Percentiles rank a stretch among this genome's conserved stretches.
Conservation (phyloP, 2,329 filamentous ascomycete genomes). For the Dactylellina haptotyla region DNA sequence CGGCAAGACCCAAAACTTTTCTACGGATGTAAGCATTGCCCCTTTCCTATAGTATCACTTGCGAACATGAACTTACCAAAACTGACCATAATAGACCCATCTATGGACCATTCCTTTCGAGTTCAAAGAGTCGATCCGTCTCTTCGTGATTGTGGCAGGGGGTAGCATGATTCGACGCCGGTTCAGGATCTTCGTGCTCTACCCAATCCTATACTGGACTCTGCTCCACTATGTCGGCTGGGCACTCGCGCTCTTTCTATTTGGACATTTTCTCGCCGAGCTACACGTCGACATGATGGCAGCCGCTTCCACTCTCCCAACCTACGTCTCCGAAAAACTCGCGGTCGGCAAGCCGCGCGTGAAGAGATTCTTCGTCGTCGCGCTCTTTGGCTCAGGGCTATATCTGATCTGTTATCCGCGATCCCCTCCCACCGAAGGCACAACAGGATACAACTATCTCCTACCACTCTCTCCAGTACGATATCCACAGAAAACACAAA, state of each 20-base stretch:
- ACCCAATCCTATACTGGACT: not conserved
- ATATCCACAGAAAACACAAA: constrained; percentile 19
- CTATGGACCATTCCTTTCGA: constrained; percentile 43
- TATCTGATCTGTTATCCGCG: constrained; percentile 67
- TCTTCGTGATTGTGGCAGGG: constrained; percentile 29
- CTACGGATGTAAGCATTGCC: too few species aligned
- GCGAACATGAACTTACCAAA: not conserved
- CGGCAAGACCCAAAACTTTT: too few species aligned
- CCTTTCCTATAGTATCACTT: not conserved
- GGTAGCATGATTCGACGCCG: constrained; percentile 18
- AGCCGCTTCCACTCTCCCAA: constrained; percentile 24
- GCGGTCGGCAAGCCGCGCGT: not conserved
- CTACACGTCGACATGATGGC: constrained; percentile 35
- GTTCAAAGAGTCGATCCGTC: constrained; percentile 24
- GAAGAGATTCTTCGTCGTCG: constrained; percentile 60
- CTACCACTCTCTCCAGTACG: constrained; percentile 7
- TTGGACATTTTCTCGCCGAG: constrained; percentile 40
- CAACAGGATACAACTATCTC: constrained; percentile 27
- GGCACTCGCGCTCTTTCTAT: constrained; percentile 27
- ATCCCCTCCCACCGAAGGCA: constrained; percentile 59
- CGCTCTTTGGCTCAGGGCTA: constrained; percentile 65
- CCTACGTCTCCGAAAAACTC: not conserved
- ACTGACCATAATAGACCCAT: constrained; percentile 60
- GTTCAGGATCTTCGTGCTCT: constrained; percentile 14
- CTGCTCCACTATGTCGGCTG: constrained; percentile 17